These are phyloP conservation scores for Lyophyllum shimeji DNA, from an alignment of 768 basidiomycete genomes.

Conservation along the genomic window DNA sequence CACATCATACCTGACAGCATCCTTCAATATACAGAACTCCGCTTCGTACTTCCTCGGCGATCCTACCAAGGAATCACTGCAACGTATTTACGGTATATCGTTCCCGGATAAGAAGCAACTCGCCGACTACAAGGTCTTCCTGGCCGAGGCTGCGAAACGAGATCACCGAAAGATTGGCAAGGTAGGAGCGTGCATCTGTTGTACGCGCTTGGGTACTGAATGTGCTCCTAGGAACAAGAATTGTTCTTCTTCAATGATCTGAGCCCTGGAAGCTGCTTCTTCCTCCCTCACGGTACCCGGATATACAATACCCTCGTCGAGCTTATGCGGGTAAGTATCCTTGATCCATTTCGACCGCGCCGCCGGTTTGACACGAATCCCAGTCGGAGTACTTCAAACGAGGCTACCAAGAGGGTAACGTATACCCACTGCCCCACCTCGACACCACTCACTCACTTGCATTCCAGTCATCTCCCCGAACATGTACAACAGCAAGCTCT, in stretches of 20 bases:
- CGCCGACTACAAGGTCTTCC: conserved; percentile 91
- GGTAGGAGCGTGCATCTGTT: conserved; percentile 31
- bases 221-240: conserved; percentile 77
- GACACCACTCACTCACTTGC: background rate
- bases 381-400: conserved; percentile 93
- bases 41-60: conserved; percentile 98
- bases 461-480: conserved; percentile 90
- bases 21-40: conserved; percentile 63
- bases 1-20: background rate
- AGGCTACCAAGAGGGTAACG: conserved; percentile 89
- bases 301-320: conserved; percentile 95
- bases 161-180: conserved; percentile 97
- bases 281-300: conserved; percentile 94
- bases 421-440: background rate
- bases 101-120: conserved; percentile 98
- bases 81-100: conserved; percentile 96
- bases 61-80: conserved; percentile 87
- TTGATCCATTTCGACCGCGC: background rate
- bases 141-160: conserved; percentile 96
- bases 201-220: background rate
- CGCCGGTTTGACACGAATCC: background rate
- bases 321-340: conserved; percentile 74
- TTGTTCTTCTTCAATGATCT: conserved; percentile 98
- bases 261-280: conserved; percentile 94
- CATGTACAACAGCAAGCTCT: conserved; percentile 94